phyloP scores from a whole-genome alignment of 129 eudicot genomes.

The Chrysanthemum makinoi region DNA sequence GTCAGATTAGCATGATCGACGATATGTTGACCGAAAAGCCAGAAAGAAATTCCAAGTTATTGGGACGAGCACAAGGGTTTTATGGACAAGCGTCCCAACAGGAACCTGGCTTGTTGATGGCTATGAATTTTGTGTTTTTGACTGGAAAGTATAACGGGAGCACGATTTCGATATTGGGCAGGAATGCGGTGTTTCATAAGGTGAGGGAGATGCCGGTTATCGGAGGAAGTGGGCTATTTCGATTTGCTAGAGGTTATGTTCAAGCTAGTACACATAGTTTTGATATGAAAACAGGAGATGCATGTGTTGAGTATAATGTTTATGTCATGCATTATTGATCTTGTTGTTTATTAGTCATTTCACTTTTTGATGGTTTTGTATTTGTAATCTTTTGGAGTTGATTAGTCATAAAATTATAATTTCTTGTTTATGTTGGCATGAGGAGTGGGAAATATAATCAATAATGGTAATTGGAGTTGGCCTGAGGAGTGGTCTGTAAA shows the following conservation, averaged over 20 bases:
- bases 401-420: background rate
- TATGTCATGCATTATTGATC: conserved; percentile 62
- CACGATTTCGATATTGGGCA: conserved; percentile 50
- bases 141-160: conserved; percentile 71
- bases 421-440: background rate
- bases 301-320: conserved; percentile 63
- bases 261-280: conserved; percentile 48
- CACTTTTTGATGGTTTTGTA: background rate
- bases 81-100: conserved; percentile 51
- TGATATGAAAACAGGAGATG: conserved; percentile 51
- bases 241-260: conserved; percentile 68
- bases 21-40: conserved; percentile 53
- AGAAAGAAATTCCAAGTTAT: conserved; percentile 35
- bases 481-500: too few species aligned
- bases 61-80: conserved; percentile 71
- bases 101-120: conserved; percentile 56
- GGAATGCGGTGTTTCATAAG: conserved; percentile 47
- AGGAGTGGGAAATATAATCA: too few species aligned
- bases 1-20: conserved; percentile 50
- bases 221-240: conserved; percentile 70
- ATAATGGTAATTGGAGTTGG: too few species aligned
- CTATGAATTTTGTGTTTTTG: conserved; percentile 52
- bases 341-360: background rate
- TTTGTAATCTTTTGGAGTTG: background rate
- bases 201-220: conserved; percentile 79